A percentile compares a stretch with the other conserved stretches of the same genome.
phyloP scores from a whole-genome alignment of 805 yeast species.

The Metschnikowia matae region DNA sequence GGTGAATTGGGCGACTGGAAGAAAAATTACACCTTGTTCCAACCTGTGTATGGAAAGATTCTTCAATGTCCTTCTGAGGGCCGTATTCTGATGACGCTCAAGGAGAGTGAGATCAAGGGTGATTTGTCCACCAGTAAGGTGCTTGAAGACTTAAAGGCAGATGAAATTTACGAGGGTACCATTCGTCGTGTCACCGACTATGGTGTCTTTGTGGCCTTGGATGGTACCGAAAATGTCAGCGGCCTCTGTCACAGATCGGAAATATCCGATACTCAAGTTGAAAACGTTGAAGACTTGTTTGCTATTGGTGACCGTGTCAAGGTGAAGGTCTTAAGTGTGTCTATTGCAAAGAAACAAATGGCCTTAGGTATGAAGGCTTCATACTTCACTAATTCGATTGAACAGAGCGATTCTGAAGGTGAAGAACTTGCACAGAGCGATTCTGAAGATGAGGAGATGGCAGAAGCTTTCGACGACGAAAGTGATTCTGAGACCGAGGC shows the following conservation, averaged over 20 bases:
- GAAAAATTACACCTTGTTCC: constrained; percentile 63
- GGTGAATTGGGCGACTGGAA: constrained; percentile 85
- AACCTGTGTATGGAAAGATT: constrained; percentile 72
- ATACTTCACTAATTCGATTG: constrained; percentile 53
- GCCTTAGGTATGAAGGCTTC: constrained; percentile 95
- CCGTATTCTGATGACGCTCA: constrained; percentile 71
- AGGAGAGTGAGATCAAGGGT: constrained; percentile 76
- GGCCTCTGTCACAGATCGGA: constrained; percentile 88
- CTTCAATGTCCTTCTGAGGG: constrained; percentile 57
- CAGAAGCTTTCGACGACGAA: constrained; percentile 31
- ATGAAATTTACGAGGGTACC: constrained; percentile 71
- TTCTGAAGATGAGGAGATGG: constrained; percentile 27
- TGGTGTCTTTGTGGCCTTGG: constrained; percentile 86
- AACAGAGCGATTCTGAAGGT: constrained; percentile 19
- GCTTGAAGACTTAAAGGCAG: constrained; percentile 65
- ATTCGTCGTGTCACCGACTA: constrained; percentile 76
- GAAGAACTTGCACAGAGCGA: constrained; percentile 11
- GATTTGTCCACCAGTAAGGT: constrained; percentile 53
- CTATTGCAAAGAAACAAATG: constrained; percentile 63
- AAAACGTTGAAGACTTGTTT: constrained; percentile 61
- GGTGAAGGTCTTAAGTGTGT: constrained; percentile 67
- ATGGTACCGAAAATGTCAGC: constrained; percentile 66
- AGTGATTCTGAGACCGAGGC: constrained; percentile 25
- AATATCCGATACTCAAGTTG: constrained; percentile 66
- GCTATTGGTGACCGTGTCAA: constrained; percentile 89